Base-by-base conservation (phyloP, 768 basidiomycete species). In the Rhizopogon roseolus region DNA sequence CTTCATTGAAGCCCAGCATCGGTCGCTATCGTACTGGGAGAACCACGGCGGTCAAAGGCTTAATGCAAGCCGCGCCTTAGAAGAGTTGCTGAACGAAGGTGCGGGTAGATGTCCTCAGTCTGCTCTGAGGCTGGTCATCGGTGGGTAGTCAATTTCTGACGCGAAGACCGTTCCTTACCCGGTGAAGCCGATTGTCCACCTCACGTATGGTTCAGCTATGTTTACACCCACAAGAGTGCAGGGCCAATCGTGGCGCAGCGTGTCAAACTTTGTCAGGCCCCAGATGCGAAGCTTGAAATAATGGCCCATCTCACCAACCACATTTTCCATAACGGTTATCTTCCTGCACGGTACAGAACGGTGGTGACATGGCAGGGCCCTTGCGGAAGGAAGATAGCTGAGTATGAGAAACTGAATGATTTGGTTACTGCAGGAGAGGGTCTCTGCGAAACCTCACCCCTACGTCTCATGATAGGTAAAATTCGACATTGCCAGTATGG, bases 281-380 rank as follows among this genome's bases (percentile, higher is more conserved):
- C 59, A 0, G 64, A 69, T 38, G 57, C 56, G 34, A 71, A 64
- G 59, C 64, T 73, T 49, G 75, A 74, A 55, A 63, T 66, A 25
- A 55, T 79, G 19, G 75, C 76, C n/a, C 72, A 79, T 52, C 57
- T 79, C 52, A 78, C 76, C 49, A 80, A 79, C 67, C 55, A 78
- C 53, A 66, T 79, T 58, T 80, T 80, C 64, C 56, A 45, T 22
- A 66, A 68, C 36, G 72, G 73, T 1, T 80, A 70, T 49, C 61
- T 71, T 25, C 62, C 69, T 6, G 56, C 65, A n/a, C 63, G 71
- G 46, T 50, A 67, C 39, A 66, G 76, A 49, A 59, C 70, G 34
- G 57, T 69, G 19, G 77, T 78, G 32, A 68, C 71, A 61, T 78
- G 76, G 78, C 62, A 73, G 53, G 66, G 66, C 5, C 19, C 54